Base-by-base conservation (phyloP, 768 basidiomycete genomes). In the Cyclocybe aegerita region DNA sequence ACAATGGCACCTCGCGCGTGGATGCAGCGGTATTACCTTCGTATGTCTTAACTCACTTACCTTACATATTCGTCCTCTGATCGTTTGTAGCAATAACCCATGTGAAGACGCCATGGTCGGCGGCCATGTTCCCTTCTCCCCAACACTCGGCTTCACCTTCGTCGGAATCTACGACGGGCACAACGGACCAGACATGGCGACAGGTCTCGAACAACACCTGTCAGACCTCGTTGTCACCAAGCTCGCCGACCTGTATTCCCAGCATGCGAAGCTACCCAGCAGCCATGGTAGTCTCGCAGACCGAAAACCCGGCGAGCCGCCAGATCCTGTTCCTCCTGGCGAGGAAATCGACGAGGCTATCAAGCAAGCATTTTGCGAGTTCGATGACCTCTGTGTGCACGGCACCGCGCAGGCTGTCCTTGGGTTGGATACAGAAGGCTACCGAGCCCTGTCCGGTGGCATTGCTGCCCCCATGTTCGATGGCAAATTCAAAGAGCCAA, bases 361-460 rank as follows among this genome's bases (percentile, higher is more conserved):
- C 48, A 70, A 67, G 37, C 52, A 62, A 7, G 69, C 70, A 0
- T 80, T 78, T 59, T 43, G 61, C 7, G 49, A 53, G 4, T 51
- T 79, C 11, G 79, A 80, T 53, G 62, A 76, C 41, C 61, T 66
- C n/a, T 64, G 78, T 6, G 71, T 76, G 2, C 58, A 70, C n/a
- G 62, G 66, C 14, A 55, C 63, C 1, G 61, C 69, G 1, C 59
- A 68, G 11, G 40, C 44, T 12, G 68, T 63, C 10, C 54, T 70
- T 1, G 55, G 51, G 4, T 34, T 56, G 16, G 38, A 41, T 14
- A 41, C 46, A 16, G 48, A 44, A n/a, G 43, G 36, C 5, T 56
- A 52, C 16, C 44, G 35, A 8, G 45, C 48, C 4, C 36, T 56
- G 51, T 39, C 4, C 30, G 14, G 16, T 35, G 12, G 5, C 33